Conservation (phyloP, 805 yeast genomes). For the Kodamaea fukazawae region DNA sequence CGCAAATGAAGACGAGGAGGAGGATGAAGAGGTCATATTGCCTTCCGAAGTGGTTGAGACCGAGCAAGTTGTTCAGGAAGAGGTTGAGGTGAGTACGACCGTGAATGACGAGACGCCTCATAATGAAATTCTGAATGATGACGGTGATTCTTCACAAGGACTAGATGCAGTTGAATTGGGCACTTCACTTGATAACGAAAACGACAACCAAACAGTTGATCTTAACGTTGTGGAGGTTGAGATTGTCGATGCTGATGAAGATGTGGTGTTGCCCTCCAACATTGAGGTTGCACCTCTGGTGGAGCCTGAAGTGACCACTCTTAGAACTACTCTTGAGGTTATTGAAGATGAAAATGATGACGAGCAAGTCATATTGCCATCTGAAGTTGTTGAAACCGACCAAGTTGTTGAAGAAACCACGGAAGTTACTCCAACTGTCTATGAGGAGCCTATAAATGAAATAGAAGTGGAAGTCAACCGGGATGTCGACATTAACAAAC, state of each 20-base stretch:
- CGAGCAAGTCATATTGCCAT: conserved; percentile 3
- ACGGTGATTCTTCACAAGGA: no score
- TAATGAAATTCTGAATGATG: no score
- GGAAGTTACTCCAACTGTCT: not conserved
- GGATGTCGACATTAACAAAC: no score
- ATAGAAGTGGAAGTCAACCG: no score
- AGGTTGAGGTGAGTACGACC: no score
- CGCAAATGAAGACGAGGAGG: not conserved
- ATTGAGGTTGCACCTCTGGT: not conserved
- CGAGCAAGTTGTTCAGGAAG: not conserved
- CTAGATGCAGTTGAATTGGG: no score
- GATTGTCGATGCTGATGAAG: no score
- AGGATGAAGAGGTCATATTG: not conserved
- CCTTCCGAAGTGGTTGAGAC: not conserved
- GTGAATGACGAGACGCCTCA: no score
- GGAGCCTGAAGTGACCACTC: no score
- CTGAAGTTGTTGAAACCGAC: conserved; percentile 5
- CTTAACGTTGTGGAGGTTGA: not conserved
- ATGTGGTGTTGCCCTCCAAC: conserved; percentile 1
- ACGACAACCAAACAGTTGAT: not conserved
- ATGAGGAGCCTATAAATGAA: not conserved
- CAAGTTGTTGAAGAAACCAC: not conserved
- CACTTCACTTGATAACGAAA: no score
- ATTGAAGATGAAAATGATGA: conserved; percentile 1
- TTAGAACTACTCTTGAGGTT: not conserved